Evolutionary conservation across 129 eudicot genomes (phyloP).

Genomic region (Dittrichia graveolens): DNA sequence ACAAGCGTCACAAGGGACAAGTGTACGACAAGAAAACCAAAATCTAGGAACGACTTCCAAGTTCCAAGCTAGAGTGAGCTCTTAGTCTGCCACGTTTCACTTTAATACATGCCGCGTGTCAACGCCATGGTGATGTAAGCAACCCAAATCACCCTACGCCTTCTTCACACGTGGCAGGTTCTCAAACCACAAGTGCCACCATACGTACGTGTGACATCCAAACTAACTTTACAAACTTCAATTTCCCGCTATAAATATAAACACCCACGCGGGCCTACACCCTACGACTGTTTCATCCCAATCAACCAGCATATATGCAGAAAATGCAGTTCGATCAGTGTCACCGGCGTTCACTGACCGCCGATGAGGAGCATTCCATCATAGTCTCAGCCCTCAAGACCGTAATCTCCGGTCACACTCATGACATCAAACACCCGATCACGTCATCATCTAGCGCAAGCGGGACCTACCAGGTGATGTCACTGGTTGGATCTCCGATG

Average conservation of each 20-base stretch:
- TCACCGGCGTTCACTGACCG: background rate
- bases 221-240: conserved; percentile 9
- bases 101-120: background rate
- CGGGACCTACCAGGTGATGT: background rate
- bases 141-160: conserved; percentile 31
- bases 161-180: conserved; percentile 24
- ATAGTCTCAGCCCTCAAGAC: conserved; percentile 24
- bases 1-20: background rate
- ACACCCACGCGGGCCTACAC: background rate
- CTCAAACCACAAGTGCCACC: conserved; percentile 23
- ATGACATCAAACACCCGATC: background rate
- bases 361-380: conserved; percentile 31
- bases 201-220: conserved; percentile 11
- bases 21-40: background rate
- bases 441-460: conserved; percentile 5
- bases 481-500: conserved; percentile 15
- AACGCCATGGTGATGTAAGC: background rate
- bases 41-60: background rate
- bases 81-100: conserved; percentile 27
- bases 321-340: background rate
- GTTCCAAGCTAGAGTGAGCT: conserved; percentile 6
- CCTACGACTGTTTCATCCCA: conserved; percentile 26
- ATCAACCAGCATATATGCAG: background rate
- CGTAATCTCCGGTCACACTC: conserved; percentile 20
- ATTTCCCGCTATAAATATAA: conserved; percentile 23